These are phyloP conservation scores for Metarhizium humberi DNA, from an alignment of 2,329 filamentous ascomycete species.

Conservation along the genomic window DNA sequence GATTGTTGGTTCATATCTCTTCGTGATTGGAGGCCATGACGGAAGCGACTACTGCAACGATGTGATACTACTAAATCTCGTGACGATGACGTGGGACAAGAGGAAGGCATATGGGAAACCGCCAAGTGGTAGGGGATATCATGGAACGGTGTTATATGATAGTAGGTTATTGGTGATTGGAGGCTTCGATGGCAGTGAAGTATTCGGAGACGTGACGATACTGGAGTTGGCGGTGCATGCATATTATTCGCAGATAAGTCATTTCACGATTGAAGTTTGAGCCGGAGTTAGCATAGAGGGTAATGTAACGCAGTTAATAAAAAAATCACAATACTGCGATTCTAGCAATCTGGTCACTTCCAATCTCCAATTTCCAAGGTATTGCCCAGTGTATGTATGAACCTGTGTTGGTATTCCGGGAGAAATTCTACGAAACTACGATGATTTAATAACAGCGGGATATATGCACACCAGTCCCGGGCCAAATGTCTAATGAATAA, in stretches of 20 bases:
- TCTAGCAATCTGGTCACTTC: not conserved
- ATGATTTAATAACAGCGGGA: too few species aligned
- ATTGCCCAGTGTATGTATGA: too few species aligned
- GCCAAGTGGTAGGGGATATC: constrained; percentile 56
- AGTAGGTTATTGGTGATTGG: constrained; percentile 55
- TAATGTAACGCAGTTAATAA: not conserved
- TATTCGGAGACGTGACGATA: constrained; percentile 59
- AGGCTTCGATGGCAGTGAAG: constrained; percentile 58
- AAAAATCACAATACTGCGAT: not conserved
- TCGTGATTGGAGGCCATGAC: constrained; percentile 62
- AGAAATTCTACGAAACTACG: too few species aligned
- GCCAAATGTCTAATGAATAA: not conserved
- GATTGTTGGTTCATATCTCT: constrained; percentile 60
- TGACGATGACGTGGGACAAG: constrained; percentile 66
- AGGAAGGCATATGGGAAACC: constrained; percentile 54
- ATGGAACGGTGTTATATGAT: constrained; percentile 57
- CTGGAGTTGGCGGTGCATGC: constrained; percentile 61
- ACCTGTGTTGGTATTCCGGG: too few species aligned
- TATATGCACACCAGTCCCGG: not conserved
- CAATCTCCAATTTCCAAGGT: too few species aligned
- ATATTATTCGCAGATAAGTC: constrained; percentile 66
- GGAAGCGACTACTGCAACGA: constrained; percentile 62
- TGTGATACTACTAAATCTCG: constrained; percentile 57
- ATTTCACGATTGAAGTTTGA: constrained; percentile 60
- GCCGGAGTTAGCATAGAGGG: not conserved